A percentile compares a stretch with the other conserved stretches of the same genome.
These are phyloP conservation scores for Lodderomyces margitis DNA, from an alignment of 1,139 yeast species.

Conservation along the genomic window DNA sequence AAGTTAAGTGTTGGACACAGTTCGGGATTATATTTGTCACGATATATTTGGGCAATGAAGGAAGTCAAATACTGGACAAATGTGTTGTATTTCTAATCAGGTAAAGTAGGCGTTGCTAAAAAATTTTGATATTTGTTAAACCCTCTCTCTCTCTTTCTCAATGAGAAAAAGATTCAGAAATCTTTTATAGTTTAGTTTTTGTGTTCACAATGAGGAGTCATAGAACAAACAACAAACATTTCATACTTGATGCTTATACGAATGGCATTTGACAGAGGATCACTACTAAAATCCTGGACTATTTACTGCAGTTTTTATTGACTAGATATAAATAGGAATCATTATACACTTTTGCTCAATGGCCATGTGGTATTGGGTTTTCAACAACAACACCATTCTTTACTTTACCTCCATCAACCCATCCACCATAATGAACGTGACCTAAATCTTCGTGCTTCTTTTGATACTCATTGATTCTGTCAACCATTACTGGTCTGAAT, in stretches of 20 bases:
- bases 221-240: too few species aligned
- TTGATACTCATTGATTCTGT: conserved; percentile 58
- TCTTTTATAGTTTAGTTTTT: not conserved
- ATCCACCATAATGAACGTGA: conserved; percentile 67
- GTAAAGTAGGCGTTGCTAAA: conserved; percentile 1
- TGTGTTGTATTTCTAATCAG: not conserved
- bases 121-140: too few species aligned
- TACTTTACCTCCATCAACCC: conserved; percentile 65
- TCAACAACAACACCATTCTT: conserved; percentile 66
- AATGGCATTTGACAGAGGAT: too few species aligned
- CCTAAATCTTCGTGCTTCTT: conserved; percentile 23
- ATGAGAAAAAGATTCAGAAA: too few species aligned
- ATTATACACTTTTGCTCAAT: conserved; percentile 17
- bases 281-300: not conserved
- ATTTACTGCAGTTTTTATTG: not conserved
- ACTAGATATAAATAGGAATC: not conserved
- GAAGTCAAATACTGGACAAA: not conserved
- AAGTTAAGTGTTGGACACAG: not conserved
- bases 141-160: too few species aligned
- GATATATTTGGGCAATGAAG: not conserved
- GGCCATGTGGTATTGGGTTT: conserved; percentile 53
- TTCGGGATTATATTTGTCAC: not conserved
- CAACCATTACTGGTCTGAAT: conserved; percentile 78
- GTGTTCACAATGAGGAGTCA: too few species aligned
- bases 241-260: too few species aligned